Evolutionary conservation across 2,329 filamentous ascomycete species (phyloP).

Genomic region (Colletotrichum aenigma): DNA sequence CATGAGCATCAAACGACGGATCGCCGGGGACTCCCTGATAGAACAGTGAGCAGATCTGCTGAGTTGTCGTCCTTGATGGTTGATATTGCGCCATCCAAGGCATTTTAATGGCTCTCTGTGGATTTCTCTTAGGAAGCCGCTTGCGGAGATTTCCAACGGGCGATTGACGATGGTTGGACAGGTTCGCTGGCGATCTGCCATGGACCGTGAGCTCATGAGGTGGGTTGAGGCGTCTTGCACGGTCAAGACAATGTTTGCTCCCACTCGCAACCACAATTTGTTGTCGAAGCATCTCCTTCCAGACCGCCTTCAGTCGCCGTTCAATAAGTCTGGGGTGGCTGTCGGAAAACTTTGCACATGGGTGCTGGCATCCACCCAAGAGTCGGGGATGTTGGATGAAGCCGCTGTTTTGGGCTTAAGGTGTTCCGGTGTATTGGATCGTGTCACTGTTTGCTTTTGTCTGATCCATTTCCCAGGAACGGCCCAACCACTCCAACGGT

Average conservation of each 20-base stretch:
- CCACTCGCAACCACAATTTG: neutral
- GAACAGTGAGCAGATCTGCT: conserved; percentile 3
- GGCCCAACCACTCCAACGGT: conserved; percentile 21
- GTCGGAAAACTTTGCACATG: conserved; percentile 1
- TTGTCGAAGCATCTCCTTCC: neutral
- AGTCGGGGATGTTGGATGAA: conserved; percentile 4
- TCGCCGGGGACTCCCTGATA: conserved; percentile 6
- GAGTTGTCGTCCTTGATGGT: conserved; percentile 10
- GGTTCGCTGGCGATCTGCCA: neutral
- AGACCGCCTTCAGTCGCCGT: neutral
- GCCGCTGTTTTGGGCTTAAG: conserved; percentile 18
- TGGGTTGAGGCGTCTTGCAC: neutral
- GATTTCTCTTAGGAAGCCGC: neutral
- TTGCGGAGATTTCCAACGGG: neutral
- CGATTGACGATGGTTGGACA: neutral
- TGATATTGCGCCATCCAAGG: conserved; percentile 17
- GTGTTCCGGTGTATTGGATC: conserved; percentile 19
- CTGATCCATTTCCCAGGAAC: conserved; percentile 13
- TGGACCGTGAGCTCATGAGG: neutral
- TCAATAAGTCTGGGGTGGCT: neutral
- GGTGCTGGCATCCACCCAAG: neutral
- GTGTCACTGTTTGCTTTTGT: conserved; percentile 10
- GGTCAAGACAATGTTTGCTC: neutral
- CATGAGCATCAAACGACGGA: conserved; percentile 19
- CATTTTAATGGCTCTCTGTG: conserved; percentile 10